A percentile compares a stretch with the other conserved stretches of the same genome.
phyloP scores from a whole-genome alignment of 495 filamentous ascomycete genomes.

The Filosporella fistucella region DNA sequence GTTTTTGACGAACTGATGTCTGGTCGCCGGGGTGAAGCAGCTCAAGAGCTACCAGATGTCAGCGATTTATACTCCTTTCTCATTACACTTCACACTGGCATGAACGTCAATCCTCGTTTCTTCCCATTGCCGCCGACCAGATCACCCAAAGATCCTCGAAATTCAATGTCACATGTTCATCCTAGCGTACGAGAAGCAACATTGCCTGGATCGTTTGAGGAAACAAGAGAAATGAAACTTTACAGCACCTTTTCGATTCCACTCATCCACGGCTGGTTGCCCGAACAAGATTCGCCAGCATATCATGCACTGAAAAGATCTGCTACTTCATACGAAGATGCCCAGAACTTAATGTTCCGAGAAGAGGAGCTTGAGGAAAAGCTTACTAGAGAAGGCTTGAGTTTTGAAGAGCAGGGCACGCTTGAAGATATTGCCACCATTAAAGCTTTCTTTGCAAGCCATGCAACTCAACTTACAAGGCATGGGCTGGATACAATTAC shows the following conservation, averaged over 20 bases:
- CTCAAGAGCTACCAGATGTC: constrained; percentile 69
- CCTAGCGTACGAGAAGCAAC: constrained; percentile 37
- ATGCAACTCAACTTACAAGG: constrained; percentile 80
- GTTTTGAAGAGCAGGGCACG: constrained; percentile 62
- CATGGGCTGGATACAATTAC: constrained; percentile 72
- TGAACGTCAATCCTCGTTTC: constrained; percentile 96
- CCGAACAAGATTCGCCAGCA: constrained; percentile 53
- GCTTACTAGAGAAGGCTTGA: constrained; percentile 47
- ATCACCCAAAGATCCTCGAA: constrained; percentile 37
- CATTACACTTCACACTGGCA: constrained; percentile 85
- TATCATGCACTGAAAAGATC: constrained; percentile 64
- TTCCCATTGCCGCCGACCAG: constrained; percentile 39
- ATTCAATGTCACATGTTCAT: constrained; percentile 34
- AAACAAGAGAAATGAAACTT: constrained; percentile 76
- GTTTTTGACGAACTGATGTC: constrained; percentile 90
- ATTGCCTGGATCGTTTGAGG: constrained; percentile 70
- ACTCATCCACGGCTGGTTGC: constrained; percentile 92
- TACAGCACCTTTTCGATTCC: constrained; percentile 86
- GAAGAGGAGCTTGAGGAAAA: constrained; percentile 86
- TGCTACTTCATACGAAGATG: constrained; percentile 82
- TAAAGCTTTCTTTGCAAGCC: constrained; percentile 70
- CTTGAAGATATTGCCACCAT: constrained; percentile 79
- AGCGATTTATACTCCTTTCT: constrained; percentile 83
- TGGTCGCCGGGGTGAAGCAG: constrained; percentile 43
- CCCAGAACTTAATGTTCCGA: constrained; percentile 79